Evolutionary conservation across 169 alveolate species (phyloP), one percentile per base, ranked within the genome.

Genomic region (Eimeria zaria): DNA sequence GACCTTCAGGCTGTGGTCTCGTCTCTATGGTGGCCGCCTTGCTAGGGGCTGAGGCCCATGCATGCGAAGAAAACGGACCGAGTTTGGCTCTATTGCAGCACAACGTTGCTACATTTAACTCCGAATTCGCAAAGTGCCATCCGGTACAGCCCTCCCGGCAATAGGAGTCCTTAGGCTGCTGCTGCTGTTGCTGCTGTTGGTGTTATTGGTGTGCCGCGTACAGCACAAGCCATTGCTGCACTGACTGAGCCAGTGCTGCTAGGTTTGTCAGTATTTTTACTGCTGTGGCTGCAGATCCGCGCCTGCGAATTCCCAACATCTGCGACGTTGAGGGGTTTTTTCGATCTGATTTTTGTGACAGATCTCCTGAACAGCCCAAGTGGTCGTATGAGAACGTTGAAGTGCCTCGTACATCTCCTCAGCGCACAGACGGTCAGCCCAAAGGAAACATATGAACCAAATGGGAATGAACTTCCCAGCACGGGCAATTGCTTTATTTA

Each of bases 11-110:
- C 51, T 87, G 93, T 55, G 93, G 93, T 46, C 81, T 87, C 58
- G 93, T 87, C 20, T 87, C 93, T 36, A 87, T 87, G 93, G 93
- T 87, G 39, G 93, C 93, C 33, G 64, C 93, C 44, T 36, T 87
- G 80, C 71, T 87, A 46, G 93, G 93, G 93, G 93, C 93, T 60
- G 80, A 87, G 5, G 93, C 93, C 81, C 81, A 62, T 41, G 93
- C 93, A 9, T 87, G 93, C 81, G 93, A 87, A 58, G 93, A 62
- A 60, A 36, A 18, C 58, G 93, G 93, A 0, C 81, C 93, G 41
- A 41, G 67, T 18, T 62, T 87, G 83, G 51, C 78, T n/a, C 83
- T 87, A 2, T 20, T 87, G 24, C 93, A 87, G 80, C 93, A 87
- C 76, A 87, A 87, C 81, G 46, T 62, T 3, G 78, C 93, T 1